A percentile compares a stretch with the other conserved stretches of the same genome.
Evolutionary conservation across 2,329 filamentous ascomycete species (phyloP).

Genomic region (Phaeophleospora eucalypticola): DNA sequence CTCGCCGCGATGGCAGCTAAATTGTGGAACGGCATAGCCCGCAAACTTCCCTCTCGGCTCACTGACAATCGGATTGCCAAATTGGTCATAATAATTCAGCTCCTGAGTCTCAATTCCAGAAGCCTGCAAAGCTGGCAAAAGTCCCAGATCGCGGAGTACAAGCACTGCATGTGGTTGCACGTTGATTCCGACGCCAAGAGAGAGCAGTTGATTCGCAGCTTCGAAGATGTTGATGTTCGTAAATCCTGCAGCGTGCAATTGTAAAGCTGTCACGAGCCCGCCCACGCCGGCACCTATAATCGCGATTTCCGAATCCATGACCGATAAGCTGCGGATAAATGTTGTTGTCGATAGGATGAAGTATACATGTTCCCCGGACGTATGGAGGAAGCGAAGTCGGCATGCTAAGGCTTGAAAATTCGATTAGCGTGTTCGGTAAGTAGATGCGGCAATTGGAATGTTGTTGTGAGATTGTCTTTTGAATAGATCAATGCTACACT

Average conservation of each 20-base stretch:
- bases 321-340: no score
- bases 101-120: conserved; percentile 42
- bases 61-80: conserved; percentile 42
- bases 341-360: no score
- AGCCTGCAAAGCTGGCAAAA: conserved; percentile 39
- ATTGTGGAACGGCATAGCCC: conserved; percentile 43
- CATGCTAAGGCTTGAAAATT: no score
- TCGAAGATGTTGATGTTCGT: conserved; percentile 45
- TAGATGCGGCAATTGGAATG: no score
- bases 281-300: conserved; percentile 49
- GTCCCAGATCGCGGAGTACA: conserved; percentile 42
- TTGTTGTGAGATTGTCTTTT: no score
- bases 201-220: conserved; percentile 39
- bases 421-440: no score
- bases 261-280: conserved; percentile 54
- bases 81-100: conserved; percentile 44
- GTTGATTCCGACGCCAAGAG: conserved; percentile 46
- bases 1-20: conserved; percentile 45
- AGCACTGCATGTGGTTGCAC: conserved; percentile 45
- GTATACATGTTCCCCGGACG: no score
- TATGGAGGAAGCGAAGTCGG: no score
- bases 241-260: conserved; percentile 51
- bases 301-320: no score
- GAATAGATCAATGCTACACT: no score
- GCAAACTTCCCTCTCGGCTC: conserved; percentile 41